phyloP scores from a whole-genome alignment of 176 grass and related monocot species.

The Zoysia japonica region DNA sequence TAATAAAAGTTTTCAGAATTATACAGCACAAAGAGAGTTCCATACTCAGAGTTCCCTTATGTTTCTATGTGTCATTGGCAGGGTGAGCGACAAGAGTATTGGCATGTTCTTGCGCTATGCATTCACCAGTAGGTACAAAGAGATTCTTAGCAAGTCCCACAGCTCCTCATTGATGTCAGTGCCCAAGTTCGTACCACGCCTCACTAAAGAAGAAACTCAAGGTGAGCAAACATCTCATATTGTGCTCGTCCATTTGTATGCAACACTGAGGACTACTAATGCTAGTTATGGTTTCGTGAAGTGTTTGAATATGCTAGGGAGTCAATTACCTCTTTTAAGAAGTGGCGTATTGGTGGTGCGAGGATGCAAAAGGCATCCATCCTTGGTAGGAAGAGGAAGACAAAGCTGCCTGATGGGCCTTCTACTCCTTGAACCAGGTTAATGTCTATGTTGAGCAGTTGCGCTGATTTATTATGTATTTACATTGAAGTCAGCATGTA shows the following conservation, averaged over 20 bases:
- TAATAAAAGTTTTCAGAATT: not conserved
- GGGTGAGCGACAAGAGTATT: constrained; percentile 85
- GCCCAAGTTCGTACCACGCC: constrained; percentile 67
- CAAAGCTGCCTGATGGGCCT: constrained; percentile 44
- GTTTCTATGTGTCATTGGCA: constrained; percentile 30
- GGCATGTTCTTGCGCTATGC: constrained; percentile 71
- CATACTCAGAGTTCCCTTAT: too few relatives aligned
- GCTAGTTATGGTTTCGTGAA: not conserved
- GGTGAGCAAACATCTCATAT: constrained; percentile 30
- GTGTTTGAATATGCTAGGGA: constrained; percentile 74
- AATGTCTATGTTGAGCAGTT: not conserved
- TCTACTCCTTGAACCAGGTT: constrained; percentile 41
- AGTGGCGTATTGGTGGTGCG: constrained; percentile 65
- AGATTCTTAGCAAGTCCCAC: constrained; percentile 91
- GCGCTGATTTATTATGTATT: constrained; percentile 8
- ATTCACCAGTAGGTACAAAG: constrained; percentile 83
- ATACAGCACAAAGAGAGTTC: too few relatives aligned
- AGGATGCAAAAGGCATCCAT: constrained; percentile 77
- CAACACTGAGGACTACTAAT: not conserved
- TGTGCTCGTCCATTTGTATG: not conserved
- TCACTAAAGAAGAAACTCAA: constrained; percentile 77
- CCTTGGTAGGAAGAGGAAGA: constrained; percentile 90
- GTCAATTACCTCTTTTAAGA: constrained; percentile 76
- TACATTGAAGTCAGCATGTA: not conserved
- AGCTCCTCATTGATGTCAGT: constrained; percentile 49